Conservation (phyloP, 2,329 filamentous ascomycete species). For the Sporothrix schenckii region DNA sequence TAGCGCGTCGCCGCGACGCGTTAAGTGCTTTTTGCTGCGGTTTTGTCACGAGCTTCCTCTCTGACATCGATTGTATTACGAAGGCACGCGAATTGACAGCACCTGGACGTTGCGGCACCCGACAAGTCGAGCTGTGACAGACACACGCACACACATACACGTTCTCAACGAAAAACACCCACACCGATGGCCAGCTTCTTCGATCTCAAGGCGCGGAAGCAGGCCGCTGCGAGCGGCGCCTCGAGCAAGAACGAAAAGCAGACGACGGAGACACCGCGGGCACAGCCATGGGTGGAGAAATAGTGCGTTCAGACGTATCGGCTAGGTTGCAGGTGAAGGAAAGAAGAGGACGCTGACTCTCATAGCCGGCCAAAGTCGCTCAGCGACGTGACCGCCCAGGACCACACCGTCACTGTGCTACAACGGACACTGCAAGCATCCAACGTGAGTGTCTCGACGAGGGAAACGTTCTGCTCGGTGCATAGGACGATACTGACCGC, state of each 20-base stretch:
- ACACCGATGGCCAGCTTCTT: conserved; percentile 83
- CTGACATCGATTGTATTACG: neutral
- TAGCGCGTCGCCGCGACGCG: conserved; percentile 34
- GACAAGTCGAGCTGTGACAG: neutral
- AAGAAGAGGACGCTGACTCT: conserved; percentile 39
- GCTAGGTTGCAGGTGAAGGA: neutral
- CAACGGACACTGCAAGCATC: conserved; percentile 91
- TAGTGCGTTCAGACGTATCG: conserved; percentile 63
- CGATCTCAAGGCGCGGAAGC: conserved; percentile 88
- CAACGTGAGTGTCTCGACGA: conserved; percentile 60
- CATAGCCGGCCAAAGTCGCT: conserved; percentile 87
- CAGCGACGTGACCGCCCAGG: conserved; percentile 93
- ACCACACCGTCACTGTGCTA: conserved; percentile 92
- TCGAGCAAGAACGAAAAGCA: conserved; percentile 68
- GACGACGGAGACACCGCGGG: conserved; percentile 64
- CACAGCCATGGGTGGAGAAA: conserved; percentile 98
- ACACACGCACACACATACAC: neutral
- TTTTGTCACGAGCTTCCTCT: conserved; percentile 18
- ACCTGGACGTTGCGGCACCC: neutral
- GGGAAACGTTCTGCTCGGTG: neutral
- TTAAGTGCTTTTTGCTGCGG: conserved; percentile 33
- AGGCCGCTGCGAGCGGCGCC: conserved; percentile 66
- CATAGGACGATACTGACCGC: neutral
- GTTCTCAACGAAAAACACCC: neutral
- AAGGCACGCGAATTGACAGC: neutral